Conservation (phyloP, 495 filamentous ascomycete species). For the Penicillium odoratum region DNA sequence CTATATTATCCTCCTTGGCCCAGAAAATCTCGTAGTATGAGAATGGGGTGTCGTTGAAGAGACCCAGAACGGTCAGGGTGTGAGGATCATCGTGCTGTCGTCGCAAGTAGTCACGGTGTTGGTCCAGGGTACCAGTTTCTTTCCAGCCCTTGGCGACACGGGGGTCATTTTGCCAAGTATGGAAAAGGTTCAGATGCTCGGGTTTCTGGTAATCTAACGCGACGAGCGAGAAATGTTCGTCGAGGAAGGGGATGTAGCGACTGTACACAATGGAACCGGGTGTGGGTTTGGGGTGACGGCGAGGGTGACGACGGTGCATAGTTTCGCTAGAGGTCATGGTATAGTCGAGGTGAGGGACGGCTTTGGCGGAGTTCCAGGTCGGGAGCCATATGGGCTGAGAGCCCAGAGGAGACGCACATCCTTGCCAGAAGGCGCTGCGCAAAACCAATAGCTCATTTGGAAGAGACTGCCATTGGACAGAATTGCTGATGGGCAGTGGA, state of each 20-base stretch:
- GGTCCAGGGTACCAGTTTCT: slow-evolving; percentile 60
- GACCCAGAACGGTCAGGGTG: slow-evolving; percentile 54
- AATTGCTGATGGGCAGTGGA: slow-evolving; percentile 17
- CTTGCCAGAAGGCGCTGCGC: slow-evolving; percentile 58
- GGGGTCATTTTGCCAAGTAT: slow-evolving; percentile 68
- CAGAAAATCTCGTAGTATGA: slow-evolving; percentile 69
- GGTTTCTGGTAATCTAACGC: slow-evolving; percentile 53
- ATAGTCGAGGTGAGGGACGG: slow-evolving; percentile 28
- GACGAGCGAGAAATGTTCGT: slow-evolving; percentile 63
- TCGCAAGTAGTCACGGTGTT: slow-evolving; percentile 60
- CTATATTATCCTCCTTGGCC: slow-evolving; percentile 61
- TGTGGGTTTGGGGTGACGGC: slow-evolving; percentile 54
- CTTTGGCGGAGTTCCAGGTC: slow-evolving; percentile 16
- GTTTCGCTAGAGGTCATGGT: slow-evolving; percentile 34
- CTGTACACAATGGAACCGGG: slow-evolving; percentile 61
- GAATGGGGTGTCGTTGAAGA: slow-evolving; percentile 58
- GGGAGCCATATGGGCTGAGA: slow-evolving; percentile 52
- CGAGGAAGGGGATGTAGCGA: slow-evolving; percentile 62
- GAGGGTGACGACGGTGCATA: slow-evolving; percentile 50
- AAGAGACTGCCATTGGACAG: neutral
- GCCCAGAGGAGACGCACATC: slow-evolving; percentile 58
- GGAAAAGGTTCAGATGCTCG: slow-evolving; percentile 58
- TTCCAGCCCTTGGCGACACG: slow-evolving; percentile 67
- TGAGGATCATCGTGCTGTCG: slow-evolving; percentile 58
- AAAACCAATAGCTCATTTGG: slow-evolving; percentile 17